phyloP scores from a whole-genome alignment of 768 basidiomycete genomes.

The Amanita muscaria region DNA sequence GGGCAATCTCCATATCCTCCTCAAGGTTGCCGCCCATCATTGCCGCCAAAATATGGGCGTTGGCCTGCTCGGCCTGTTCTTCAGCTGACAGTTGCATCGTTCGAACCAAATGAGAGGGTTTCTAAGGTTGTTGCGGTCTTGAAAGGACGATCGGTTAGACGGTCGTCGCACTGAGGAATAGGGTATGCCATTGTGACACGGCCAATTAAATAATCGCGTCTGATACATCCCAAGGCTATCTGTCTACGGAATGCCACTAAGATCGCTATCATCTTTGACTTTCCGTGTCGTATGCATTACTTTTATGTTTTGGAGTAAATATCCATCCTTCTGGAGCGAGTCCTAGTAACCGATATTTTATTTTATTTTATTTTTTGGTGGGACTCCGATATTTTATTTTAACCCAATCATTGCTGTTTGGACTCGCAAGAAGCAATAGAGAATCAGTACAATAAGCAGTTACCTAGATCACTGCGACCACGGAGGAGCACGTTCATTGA shows the following conservation, averaged over 20 bases:
- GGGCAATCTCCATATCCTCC: conserved; percentile 35
- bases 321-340: conserved; percentile 74
- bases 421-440: conserved; percentile 72
- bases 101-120: not conserved
- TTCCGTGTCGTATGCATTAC: conserved; percentile 56
- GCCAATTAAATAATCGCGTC: no score
- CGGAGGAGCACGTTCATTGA: conserved; percentile 90
- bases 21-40: conserved; percentile 26
- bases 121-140: not conserved
- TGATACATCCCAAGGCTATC: no score
- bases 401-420: conserved; percentile 80
- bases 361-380: no score
- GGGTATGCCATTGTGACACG: not conserved
- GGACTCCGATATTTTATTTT: conserved; percentile 89
- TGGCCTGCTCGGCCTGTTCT: conserved; percentile 22
- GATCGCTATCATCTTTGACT: conserved; percentile 28
- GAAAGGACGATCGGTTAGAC: not conserved
- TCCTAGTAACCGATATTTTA: conserved; percentile 95
- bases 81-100: conserved; percentile 20
- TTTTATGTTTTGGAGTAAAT: conserved; percentile 93
- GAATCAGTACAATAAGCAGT: conserved; percentile 16
- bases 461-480: conserved; percentile 84
- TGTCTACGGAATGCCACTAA: no score
- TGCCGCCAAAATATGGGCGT: conserved; percentile 24
- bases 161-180: no score